phyloP scores from a whole-genome alignment of 305 asterid species.

The Fraxinus baroniana region DNA sequence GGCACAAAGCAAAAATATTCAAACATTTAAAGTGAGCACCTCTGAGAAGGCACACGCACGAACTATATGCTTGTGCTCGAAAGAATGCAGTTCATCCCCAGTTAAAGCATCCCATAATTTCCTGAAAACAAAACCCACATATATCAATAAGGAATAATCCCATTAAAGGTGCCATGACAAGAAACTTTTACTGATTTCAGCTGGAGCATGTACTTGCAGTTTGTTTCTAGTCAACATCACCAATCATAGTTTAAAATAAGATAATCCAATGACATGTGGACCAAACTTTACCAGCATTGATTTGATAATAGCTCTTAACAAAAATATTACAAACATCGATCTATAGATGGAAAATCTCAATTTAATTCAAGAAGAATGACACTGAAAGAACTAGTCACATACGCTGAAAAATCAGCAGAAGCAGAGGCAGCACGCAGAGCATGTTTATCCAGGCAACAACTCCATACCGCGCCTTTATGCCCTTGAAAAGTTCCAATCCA shows the following conservation, averaged over 20 bases:
- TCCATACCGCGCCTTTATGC: constrained; percentile 99
- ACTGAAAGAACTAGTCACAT: constrained; percentile 26
- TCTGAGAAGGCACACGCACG: constrained; percentile 94
- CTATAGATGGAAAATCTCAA: not conserved
- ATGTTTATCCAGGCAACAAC: constrained; percentile 82
- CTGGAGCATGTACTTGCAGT: not conserved
- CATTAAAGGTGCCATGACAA: not conserved
- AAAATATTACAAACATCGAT: not conserved
- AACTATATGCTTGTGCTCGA: constrained; percentile 96
- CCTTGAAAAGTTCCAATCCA: constrained; percentile 99
- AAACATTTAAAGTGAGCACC: constrained; percentile 35
- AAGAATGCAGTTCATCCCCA: constrained; percentile 87
- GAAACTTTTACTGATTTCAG: constrained; percentile 10
- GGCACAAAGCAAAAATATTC: not conserved
- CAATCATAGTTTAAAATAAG: not conserved
- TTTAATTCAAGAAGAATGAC: not conserved
- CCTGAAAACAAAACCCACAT: constrained; percentile 48
- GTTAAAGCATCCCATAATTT: constrained; percentile 94
- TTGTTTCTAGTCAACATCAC: not conserved
- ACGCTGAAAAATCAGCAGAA: constrained; percentile 98
- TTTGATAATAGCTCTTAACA: not conserved
- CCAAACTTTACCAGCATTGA: not conserved
- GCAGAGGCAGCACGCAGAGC: constrained; percentile 94
- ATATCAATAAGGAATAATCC: constrained; percentile 11
- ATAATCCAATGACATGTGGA: not conserved